Evolutionary conservation across 768 basidiomycete genomes (phyloP).

Genomic region (Sporobolomyces pararoseus): DNA sequence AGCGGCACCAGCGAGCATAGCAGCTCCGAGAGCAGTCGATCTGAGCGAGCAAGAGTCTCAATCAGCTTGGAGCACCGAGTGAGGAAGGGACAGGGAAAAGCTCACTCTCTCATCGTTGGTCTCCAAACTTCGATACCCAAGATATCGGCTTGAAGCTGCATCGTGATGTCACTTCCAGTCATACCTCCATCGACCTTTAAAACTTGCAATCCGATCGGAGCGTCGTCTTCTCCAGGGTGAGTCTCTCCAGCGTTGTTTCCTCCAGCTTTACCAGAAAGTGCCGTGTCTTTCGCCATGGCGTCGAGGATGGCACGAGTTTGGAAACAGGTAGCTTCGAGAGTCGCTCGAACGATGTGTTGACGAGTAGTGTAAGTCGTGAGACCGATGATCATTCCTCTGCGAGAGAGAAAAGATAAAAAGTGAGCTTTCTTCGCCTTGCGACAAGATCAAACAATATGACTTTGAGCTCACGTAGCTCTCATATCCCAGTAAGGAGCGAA

Average conservation of each 20-base stretch:
- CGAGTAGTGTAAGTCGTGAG: conserved; percentile 76
- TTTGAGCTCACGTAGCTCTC: conserved; percentile 62
- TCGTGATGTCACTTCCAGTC: conserved; percentile 86
- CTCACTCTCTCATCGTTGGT: conserved; percentile 94
- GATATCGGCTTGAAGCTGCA: conserved; percentile 79
- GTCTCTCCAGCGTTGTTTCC: conserved; percentile 50
- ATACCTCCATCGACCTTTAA: conserved; percentile 98
- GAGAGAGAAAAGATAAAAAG: not conserved
- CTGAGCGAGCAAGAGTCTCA: conserved; percentile 51
- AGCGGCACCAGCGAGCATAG: conserved; percentile 85
- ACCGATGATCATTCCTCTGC: conserved; percentile 70
- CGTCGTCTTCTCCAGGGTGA: conserved; percentile 80
- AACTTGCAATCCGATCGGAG: conserved; percentile 59
- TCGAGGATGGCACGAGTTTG: conserved; percentile 93
- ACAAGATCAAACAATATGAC: not conserved
- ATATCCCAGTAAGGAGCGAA: conserved; percentile 98
- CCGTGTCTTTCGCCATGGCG: conserved; percentile 89
- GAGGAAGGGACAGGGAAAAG: conserved; percentile 35
- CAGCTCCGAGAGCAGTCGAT: conserved; percentile 92
- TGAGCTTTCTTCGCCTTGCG: too few relatives aligned
- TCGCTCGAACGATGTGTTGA: conserved; percentile 85
- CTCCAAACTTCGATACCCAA: conserved; percentile 88
- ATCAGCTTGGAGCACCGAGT: not conserved
- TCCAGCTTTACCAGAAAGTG: conserved; percentile 36
- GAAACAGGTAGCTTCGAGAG: conserved; percentile 91